These are phyloP conservation scores for Phyllosticta capitalensis DNA, from an alignment of 2,329 filamentous ascomycete species.

Conservation along the genomic window DNA sequence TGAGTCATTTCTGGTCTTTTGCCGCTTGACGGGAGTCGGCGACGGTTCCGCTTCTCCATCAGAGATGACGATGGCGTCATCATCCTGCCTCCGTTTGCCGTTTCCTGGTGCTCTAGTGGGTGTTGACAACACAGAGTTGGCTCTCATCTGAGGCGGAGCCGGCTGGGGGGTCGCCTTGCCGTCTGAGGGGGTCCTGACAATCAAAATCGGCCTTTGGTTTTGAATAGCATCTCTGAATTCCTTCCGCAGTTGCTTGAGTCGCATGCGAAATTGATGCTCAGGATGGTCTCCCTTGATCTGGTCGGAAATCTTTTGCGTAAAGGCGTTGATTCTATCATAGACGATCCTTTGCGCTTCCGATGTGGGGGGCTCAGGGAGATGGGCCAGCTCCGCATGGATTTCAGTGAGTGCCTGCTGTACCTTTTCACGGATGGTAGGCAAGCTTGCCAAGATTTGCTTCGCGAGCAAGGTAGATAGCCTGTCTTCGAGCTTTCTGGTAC, in stretches of 20 bases:
- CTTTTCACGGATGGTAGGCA: slow-evolving; percentile 36
- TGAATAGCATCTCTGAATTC: slow-evolving; percentile 40
- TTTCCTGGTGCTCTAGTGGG: not conserved
- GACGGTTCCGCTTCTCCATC: slow-evolving; percentile 12
- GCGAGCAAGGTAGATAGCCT: slow-evolving; percentile 41
- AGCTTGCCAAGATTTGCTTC: slow-evolving; percentile 30
- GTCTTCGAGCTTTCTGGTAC: slow-evolving; percentile 41
- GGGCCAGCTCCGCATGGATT: slow-evolving; percentile 46
- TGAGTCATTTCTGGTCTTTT: slow-evolving; percentile 16
- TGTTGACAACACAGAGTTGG: not conserved
- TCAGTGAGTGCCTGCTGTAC: slow-evolving; percentile 38
- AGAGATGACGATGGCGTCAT: slow-evolving; percentile 15
- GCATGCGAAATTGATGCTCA: slow-evolving; percentile 32
- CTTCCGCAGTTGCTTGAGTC: slow-evolving; percentile 37
- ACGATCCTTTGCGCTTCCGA: slow-evolving; percentile 59
- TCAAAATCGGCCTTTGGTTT: slow-evolving; percentile 21
- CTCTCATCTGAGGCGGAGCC: not conserved
- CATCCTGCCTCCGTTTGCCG: not conserved
- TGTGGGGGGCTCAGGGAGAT: slow-evolving; percentile 56
- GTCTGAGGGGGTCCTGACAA: not conserved
- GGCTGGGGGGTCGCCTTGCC: not conserved
- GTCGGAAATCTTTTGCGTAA: slow-evolving; percentile 48
- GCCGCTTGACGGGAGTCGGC: slow-evolving; percentile 20
- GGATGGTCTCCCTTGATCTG: slow-evolving; percentile 43
- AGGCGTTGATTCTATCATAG: slow-evolving; percentile 43